Percentiles rank a stretch among this genome's conserved stretches.
Conservation (phyloP, 768 basidiomycete genomes). For the Hygrocybe coccinea region DNA sequence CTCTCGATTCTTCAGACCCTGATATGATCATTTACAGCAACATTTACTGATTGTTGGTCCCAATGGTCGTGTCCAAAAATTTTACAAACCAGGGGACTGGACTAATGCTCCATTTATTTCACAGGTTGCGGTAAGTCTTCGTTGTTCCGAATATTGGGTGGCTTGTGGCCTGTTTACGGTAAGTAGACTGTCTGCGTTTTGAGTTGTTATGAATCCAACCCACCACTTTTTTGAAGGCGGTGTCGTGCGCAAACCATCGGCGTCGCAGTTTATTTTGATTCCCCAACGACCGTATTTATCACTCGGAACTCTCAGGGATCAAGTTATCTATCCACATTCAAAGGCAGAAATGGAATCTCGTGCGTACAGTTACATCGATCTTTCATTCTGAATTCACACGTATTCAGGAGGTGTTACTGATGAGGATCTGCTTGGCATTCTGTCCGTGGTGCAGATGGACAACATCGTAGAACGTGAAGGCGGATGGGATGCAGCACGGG, state of each 20-base stretch:
- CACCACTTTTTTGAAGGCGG: slow-evolving; percentile 69
- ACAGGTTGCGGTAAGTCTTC: slow-evolving; percentile 84
- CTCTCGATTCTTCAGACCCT: slow-evolving; percentile 1
- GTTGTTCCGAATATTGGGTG: slow-evolving; percentile 92
- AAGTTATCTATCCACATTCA: slow-evolving; percentile 93
- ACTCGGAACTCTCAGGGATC: slow-evolving; percentile 88
- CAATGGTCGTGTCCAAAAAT: slow-evolving; percentile 53
- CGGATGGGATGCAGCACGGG: slow-evolving; percentile 86
- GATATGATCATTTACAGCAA: slow-evolving; percentile 49
- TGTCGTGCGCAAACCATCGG: slow-evolving; percentile 81
- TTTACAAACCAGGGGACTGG: not conserved
- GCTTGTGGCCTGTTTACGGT: slow-evolving; percentile 84
- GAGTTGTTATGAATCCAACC: not conserved
- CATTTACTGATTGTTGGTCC: slow-evolving; percentile 91
- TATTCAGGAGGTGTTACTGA: slow-evolving; percentile 66
- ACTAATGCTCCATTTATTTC: slow-evolving; percentile 3
- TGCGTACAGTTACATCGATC: slow-evolving; percentile 34
- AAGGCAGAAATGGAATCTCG: slow-evolving; percentile 72
- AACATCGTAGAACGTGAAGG: slow-evolving; percentile 88
- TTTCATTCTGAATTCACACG: slow-evolving; percentile 5
- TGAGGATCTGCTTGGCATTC: slow-evolving; percentile 61
- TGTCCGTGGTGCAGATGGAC: slow-evolving; percentile 80
- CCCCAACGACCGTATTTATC: slow-evolving; percentile 96
- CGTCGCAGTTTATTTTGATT: slow-evolving; percentile 86
- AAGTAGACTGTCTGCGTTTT: not conserved